Percentiles rank a stretch among this genome's conserved stretches.
Conservation (phyloP, 495 filamentous ascomycete species). For the Trichoderma gamsii region DNA sequence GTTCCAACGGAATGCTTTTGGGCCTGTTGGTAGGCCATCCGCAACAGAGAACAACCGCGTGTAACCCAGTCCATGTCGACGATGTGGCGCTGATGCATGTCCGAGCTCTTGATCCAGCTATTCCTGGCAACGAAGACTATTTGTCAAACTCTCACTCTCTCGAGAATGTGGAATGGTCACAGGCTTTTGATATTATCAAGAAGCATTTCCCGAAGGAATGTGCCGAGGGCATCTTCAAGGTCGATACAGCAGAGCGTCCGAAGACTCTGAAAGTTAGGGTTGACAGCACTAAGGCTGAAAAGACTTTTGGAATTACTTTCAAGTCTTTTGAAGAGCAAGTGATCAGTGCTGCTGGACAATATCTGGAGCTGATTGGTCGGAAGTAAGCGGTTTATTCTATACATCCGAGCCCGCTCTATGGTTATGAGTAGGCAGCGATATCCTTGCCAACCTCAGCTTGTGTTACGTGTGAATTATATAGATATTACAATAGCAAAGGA, state of each 20-base stretch:
- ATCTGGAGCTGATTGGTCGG: slow-evolving; percentile 26
- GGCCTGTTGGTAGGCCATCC: slow-evolving; percentile 16
- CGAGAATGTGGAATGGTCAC: slow-evolving; percentile 28
- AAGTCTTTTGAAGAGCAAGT: slow-evolving; percentile 40
- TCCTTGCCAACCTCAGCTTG: too few species aligned
- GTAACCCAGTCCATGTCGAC: slow-evolving; percentile 21
- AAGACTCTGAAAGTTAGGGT: background rate
- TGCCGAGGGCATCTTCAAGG: slow-evolving; percentile 26
- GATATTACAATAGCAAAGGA: too few species aligned
- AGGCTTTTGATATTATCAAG: slow-evolving; percentile 28
- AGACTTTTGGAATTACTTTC: slow-evolving; percentile 38
- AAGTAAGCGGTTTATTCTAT: background rate
- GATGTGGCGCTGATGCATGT: slow-evolving; percentile 20
- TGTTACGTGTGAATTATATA: too few species aligned
- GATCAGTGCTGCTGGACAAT: slow-evolving; percentile 34
- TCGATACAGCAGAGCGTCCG: slow-evolving; percentile 16
- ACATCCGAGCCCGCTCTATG: too few species aligned
- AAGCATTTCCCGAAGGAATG: slow-evolving; percentile 33
- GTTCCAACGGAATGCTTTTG: slow-evolving; percentile 17
- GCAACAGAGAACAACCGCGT: background rate
- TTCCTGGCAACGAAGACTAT: slow-evolving; percentile 28
- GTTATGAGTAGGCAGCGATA: too few species aligned
- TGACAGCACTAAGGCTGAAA: slow-evolving; percentile 34
- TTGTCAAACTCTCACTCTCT: slow-evolving; percentile 16
- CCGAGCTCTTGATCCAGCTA: slow-evolving; percentile 15